Evolutionary conservation across 768 basidiomycete genomes (phyloP), one percentile per base, ranked within the genome.

Genomic region (Calocybe indica): DNA sequence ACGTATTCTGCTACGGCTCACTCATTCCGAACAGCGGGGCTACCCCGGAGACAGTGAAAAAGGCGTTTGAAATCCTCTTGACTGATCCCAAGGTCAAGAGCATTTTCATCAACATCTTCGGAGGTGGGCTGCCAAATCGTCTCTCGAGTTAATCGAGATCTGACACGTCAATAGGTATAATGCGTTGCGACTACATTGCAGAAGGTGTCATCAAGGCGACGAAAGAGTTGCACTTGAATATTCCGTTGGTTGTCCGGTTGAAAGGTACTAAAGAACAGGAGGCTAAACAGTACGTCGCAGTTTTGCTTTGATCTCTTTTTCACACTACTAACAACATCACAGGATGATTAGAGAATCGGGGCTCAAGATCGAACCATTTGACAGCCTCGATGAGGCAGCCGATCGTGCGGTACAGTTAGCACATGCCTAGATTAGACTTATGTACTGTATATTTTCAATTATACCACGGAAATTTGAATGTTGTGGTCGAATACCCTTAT

Each of bases 1-100:
- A 30, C 6, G 29, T 50, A 6, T 4, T 35, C n/a, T 33, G 33
- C 13, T 43, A 7, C 40, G 52, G 51, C 45, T 33, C 30, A 50
- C 43, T 48, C 49, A 29, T 49, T 36, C 33, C 45, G 47, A 36
- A 28, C 60, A 90, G 90, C 63, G 94, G 95, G 58, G 96, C 96
- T 32, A 98, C 95, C 10, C 93, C 96, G n/a, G 91, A 96, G 61
- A 97, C 96, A 5, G 96, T 99, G 57, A 99, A 98, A 79, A 98
- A 94, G 70, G 96, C 96, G 2, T 99, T 99, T 58, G 93, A 97
- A 69, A 89, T 99, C 56, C 78, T 99, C 15, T 75, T 95, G 15
- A 69, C 80, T 40, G 93, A 98, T 61, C 82, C 85, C 53, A 89
- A 90, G 63, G 95, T 98, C 58, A 95, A 94, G 78, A 89, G 89